phyloP scores from a whole-genome alignment of 1,284 basidiomycete species.

The Pterula multifida region DNA sequence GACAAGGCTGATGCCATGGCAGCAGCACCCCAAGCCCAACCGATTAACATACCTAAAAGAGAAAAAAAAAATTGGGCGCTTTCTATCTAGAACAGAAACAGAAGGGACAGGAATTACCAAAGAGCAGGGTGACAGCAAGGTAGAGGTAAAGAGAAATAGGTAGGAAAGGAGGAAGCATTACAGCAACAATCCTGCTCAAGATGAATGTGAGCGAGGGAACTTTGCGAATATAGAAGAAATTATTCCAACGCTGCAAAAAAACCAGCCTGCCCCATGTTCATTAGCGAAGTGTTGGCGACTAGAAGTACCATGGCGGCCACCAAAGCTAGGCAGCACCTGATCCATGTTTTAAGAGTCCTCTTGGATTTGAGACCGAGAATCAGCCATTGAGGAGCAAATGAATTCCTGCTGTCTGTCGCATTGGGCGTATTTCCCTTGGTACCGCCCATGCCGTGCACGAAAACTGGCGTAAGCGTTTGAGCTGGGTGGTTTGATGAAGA shows the following conservation, averaged over 20 bases:
- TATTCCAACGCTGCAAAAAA: conserved; percentile 26
- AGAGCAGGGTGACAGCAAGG: conserved; percentile 18
- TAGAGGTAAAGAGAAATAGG: conserved; percentile 24
- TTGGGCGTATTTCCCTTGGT: not conserved
- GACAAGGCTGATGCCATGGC: conserved; percentile 55
- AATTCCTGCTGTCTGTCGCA: not conserved
- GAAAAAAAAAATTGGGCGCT: not conserved
- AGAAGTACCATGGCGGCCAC: conserved; percentile 20
- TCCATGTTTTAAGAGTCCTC: conserved; percentile 26
- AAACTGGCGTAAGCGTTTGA: too few relatives aligned
- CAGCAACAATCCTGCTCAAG: conserved; percentile 18
- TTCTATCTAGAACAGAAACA: not conserved
- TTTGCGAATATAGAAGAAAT: conserved; percentile 7
- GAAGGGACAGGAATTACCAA: conserved; percentile 13
- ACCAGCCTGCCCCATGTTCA: conserved; percentile 23
- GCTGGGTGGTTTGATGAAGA: too few relatives aligned
- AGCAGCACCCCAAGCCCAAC: conserved; percentile 68
- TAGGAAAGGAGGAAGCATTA: conserved; percentile 24
- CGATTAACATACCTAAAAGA: conserved; percentile 47
- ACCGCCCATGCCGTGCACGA: not conserved
- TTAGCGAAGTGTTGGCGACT: conserved; percentile 18
- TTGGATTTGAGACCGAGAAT: conserved; percentile 14
- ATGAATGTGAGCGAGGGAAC: not conserved
- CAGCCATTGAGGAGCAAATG: not conserved
- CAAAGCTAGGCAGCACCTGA: conserved; percentile 22